Evolutionary conservation across 108 stramenopile species (phyloP).

Genomic region (Licmophora abbreviata): DNA sequence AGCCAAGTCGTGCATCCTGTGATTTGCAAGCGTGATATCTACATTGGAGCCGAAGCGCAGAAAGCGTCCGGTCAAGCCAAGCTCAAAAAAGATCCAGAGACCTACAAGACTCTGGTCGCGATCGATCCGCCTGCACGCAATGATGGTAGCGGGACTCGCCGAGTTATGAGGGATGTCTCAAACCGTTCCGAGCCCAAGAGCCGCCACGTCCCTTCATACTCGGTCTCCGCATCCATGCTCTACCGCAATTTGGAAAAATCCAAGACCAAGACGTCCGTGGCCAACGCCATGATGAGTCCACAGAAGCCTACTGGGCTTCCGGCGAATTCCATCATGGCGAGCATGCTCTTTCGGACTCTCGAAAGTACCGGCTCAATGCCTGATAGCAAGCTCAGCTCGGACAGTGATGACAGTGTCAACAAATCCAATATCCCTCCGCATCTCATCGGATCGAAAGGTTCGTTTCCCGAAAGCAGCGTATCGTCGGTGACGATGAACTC

Average conservation of each 20-base stretch:
- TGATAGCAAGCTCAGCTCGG: background rate
- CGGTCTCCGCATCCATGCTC: constrained; percentile 6
- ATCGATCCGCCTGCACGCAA: background rate
- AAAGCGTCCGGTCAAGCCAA: too few species aligned
- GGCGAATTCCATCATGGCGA: constrained; percentile 37
- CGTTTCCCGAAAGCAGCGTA: background rate
- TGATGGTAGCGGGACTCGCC: background rate
- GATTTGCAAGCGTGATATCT: too few species aligned
- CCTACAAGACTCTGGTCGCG: too few species aligned
- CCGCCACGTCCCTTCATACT: constrained; percentile 1
- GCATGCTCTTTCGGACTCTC: constrained; percentile 30
- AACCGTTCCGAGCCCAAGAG: background rate
- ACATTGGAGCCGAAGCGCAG: too few species aligned
- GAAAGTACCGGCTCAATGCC: too few species aligned
- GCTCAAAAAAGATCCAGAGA: too few species aligned
- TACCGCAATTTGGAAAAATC: constrained; percentile 1
- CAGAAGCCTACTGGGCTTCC: constrained; percentile 34
- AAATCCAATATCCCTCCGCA: background rate
- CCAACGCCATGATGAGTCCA: constrained; percentile 1
- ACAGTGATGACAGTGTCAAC: background rate
- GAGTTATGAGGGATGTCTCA: too few species aligned
- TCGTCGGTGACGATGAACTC: constrained; percentile 5
- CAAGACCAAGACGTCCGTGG: background rate
- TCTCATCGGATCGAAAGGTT: background rate
- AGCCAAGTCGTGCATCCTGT: too few species aligned